Evolutionary conservation across 2,329 filamentous ascomycete species (phyloP).

Genomic region (Nigrospora osmanthi): DNA sequence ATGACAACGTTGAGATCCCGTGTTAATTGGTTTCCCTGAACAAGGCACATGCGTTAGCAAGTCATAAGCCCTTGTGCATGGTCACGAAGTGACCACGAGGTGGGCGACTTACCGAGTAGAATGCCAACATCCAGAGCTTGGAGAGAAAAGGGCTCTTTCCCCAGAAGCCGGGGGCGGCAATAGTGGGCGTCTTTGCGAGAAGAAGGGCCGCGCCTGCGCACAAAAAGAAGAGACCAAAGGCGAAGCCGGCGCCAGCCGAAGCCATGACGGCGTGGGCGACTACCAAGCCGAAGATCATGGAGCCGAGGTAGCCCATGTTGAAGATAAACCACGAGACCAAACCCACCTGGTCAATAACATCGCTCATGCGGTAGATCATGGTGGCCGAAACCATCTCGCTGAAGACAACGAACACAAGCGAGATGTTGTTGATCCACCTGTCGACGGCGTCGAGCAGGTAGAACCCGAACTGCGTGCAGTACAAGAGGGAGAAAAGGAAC

Average conservation of each 20-base stretch:
- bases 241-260: slow-evolving; percentile 40
- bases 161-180: slow-evolving; percentile 32
- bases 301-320: slow-evolving; percentile 45
- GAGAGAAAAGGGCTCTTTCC: slow-evolving; percentile 24
- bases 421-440: slow-evolving; percentile 46
- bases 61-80: neutral
- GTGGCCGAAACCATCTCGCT: slow-evolving; percentile 43
- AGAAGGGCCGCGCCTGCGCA: slow-evolving; percentile 28
- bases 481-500: slow-evolving; percentile 46
- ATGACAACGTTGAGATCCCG: slow-evolving; percentile 47
- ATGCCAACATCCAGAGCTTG: slow-evolving; percentile 43
- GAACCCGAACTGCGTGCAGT: slow-evolving; percentile 50
- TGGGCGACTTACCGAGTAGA: slow-evolving; percentile 43
- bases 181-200: slow-evolving; percentile 33
- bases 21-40: slow-evolving; percentile 45
- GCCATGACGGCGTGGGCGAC: slow-evolving; percentile 36
- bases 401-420: slow-evolving; percentile 46
- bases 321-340: slow-evolving; percentile 33
- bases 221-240: slow-evolving; percentile 41
- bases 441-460: slow-evolving; percentile 47
- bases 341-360: slow-evolving; percentile 36
- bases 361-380: slow-evolving; percentile 42
- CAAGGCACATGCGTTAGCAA: too few species aligned
- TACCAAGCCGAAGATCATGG: slow-evolving; percentile 41
- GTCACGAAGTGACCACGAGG: too few species aligned